Evolutionary conservation across 2,329 filamentous ascomycete genomes (phyloP).

Genomic region (Clonostachys chloroleuca): DNA sequence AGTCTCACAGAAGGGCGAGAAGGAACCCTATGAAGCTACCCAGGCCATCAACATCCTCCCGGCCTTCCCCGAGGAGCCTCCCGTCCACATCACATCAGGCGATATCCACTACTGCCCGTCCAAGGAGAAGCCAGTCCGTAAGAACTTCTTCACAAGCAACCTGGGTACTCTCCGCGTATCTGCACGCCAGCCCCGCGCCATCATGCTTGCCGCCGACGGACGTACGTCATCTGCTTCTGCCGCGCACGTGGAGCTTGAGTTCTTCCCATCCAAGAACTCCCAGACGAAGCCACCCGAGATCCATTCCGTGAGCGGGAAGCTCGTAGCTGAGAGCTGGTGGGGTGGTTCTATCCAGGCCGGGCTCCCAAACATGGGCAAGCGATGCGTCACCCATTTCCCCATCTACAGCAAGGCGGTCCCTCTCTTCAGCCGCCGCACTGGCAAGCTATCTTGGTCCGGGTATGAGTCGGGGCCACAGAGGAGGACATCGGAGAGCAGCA

Average conservation of each 20-base stretch:
- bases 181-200: constrained; percentile 39
- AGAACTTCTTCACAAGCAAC: constrained; percentile 46
- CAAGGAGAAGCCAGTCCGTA: constrained; percentile 48
- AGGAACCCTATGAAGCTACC: constrained; percentile 9
- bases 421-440: constrained; percentile 28
- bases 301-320: constrained; percentile 42
- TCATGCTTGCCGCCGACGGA: constrained; percentile 45
- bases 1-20: constrained; percentile 35
- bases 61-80: constrained; percentile 40
- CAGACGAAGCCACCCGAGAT: constrained; percentile 39
- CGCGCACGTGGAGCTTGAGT: constrained; percentile 39
- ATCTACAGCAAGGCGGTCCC: constrained; percentile 41
- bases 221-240: constrained; percentile 32
- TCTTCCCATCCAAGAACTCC: constrained; percentile 37
- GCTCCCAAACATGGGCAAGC: constrained; percentile 45
- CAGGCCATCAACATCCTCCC: constrained; percentile 48
- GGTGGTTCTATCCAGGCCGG: constrained; percentile 35
- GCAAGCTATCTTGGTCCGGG: constrained; percentile 34
- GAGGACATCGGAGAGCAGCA: no score
- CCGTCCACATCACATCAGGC: constrained; percentile 39
- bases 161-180: constrained; percentile 41
- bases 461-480: constrained; percentile 15
- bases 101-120: constrained; percentile 45
- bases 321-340: constrained; percentile 48
- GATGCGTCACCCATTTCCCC: constrained; percentile 32